Evolutionary conservation across 2,329 filamentous ascomycete genomes (phyloP).

Genomic region (Hypoxylon sp.): DNA sequence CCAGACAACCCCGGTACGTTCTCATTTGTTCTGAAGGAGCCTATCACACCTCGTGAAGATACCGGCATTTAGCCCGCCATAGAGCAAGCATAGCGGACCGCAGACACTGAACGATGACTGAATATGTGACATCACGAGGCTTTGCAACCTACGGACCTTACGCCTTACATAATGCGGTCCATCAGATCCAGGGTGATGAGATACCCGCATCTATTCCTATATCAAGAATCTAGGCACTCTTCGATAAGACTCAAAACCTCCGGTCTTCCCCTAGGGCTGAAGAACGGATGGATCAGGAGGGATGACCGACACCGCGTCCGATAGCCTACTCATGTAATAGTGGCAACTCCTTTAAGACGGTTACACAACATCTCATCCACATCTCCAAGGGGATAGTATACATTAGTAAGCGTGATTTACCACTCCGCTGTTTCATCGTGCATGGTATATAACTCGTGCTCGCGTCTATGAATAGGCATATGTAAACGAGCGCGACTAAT

Average conservation of each 20-base stretch:
- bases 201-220: no score
- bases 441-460: neutral
- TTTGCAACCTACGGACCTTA: no score
- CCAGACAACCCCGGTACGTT: neutral
- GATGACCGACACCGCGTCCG: neutral
- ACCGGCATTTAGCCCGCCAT: no score
- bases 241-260: no score
- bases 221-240: no score
- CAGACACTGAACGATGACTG: neutral
- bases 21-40: constrained; percentile 5
- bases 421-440: neutral
- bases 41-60: constrained; percentile 6
- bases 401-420: neutral
- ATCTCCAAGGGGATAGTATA: neutral
- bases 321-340: neutral
- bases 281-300: constrained; percentile 1
- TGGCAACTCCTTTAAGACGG: neutral
- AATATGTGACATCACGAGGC: constrained; percentile 9
- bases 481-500: no score
- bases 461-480: no score
- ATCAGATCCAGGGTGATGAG: no score
- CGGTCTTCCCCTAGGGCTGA: constrained; percentile 19
- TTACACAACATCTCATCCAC: constrained; percentile 9
- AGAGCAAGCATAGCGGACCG: no score
- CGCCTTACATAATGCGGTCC: no score